Percentiles rank a stretch among this genome's conserved stretches.
These are phyloP conservation scores for Rutstroemia sp. DNA, from an alignment of 2,329 filamentous ascomycete species.

Conservation along the genomic window DNA sequence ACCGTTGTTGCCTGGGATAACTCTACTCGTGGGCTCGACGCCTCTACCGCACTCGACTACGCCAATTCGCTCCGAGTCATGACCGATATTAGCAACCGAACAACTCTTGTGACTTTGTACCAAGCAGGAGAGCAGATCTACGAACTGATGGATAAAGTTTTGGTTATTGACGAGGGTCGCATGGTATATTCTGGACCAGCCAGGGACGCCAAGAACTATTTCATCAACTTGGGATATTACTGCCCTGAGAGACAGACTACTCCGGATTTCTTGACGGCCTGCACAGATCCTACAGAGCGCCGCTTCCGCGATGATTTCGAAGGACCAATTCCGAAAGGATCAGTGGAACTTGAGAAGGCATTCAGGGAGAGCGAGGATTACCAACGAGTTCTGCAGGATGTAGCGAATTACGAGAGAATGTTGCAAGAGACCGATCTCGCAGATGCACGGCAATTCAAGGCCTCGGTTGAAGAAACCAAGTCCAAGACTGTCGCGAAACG, in stretches of 20 bases:
- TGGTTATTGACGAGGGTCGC: conserved; percentile 67
- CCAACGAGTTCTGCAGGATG: conserved; percentile 51
- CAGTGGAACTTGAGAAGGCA: conserved; percentile 54
- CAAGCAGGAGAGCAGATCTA: conserved; percentile 65
- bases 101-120: conserved; percentile 61
- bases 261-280: conserved; percentile 68
- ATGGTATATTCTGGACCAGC: conserved; percentile 60
- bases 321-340: conserved; percentile 51
- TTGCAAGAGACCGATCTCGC: conserved; percentile 49
- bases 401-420: conserved; percentile 51
- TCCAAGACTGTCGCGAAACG: conserved; percentile 61
- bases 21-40: conserved; percentile 71
- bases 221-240: conserved; percentile 56
- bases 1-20: conserved; percentile 76
- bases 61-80: conserved; percentile 62
- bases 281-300: conserved; percentile 67
- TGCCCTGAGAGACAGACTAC: conserved; percentile 55
- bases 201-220: conserved; percentile 55
- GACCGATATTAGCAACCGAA: conserved; percentile 68
- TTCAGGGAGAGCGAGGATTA: conserved; percentile 60
- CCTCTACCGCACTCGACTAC: conserved; percentile 72
- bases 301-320: conserved; percentile 55
- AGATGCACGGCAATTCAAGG: conserved; percentile 58
- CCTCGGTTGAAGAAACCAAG: conserved; percentile 58
- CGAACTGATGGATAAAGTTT: conserved; percentile 70